Percentiles rank a stretch among this genome's conserved stretches.
Conservation (phyloP, 768 basidiomycete species). For the Mycena metata region DNA sequence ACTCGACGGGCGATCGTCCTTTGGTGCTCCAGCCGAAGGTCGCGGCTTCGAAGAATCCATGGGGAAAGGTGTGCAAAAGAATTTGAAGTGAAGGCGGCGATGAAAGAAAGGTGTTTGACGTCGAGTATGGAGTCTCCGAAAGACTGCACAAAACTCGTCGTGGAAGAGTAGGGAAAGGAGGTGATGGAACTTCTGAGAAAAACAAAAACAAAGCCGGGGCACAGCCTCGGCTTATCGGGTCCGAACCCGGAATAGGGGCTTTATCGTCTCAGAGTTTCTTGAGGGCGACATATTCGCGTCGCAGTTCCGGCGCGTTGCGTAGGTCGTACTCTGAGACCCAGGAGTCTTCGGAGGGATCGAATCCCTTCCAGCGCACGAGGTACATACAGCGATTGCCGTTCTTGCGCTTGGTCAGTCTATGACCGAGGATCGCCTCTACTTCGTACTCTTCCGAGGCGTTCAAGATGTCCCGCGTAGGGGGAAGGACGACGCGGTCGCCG, state of each 20-base stretch:
- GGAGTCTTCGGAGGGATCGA: slow-evolving; percentile 1
- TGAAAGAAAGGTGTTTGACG: too few relatives aligned
- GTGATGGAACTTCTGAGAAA: too few relatives aligned
- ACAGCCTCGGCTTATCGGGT: neutral
- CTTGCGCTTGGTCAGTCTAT: neutral
- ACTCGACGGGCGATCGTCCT: too few relatives aligned
- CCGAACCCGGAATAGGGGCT: neutral
- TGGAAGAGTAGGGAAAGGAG: too few relatives aligned
- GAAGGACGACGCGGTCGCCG: neutral
- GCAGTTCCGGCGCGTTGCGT: neutral
- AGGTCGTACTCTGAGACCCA: slow-evolving; percentile 4
- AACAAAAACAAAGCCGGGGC: neutral
- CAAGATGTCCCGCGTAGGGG: neutral
- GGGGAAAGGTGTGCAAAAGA: too few relatives aligned
- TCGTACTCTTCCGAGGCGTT: slow-evolving; percentile 1
- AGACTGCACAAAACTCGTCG: too few relatives aligned
- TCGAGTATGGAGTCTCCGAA: too few relatives aligned
- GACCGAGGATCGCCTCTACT: too few relatives aligned
- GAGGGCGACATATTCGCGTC: neutral
- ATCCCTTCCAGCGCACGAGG: slow-evolving; percentile 3
- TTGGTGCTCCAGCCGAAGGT: too few relatives aligned
- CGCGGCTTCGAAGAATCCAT: too few relatives aligned
- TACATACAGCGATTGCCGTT: slow-evolving; percentile 2
- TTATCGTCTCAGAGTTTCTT: neutral
- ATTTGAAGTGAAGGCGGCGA: too few relatives aligned